Evolutionary conservation across 129 eudicot genomes (phyloP).

Genomic region (Saposhnikovia divaricata): DNA sequence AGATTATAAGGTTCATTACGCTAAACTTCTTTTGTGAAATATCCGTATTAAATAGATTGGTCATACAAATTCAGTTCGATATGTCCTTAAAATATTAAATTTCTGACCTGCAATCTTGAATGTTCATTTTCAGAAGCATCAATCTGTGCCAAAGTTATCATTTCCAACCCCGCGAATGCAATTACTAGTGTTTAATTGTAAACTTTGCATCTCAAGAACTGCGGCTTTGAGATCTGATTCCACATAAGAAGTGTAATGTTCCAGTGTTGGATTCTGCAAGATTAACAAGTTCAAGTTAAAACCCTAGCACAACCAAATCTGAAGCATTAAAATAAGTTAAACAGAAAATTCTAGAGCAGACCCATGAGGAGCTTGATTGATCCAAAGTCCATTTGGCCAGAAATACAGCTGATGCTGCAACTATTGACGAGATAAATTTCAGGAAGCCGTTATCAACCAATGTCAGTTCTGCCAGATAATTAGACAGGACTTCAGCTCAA

Average conservation of each 20-base stretch:
- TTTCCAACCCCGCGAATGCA: slow-evolving; percentile 31
- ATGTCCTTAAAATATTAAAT: too few species aligned
- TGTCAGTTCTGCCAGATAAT: slow-evolving; percentile 62
- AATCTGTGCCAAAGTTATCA: too few species aligned
- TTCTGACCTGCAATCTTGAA: too few species aligned
- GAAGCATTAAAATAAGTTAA: background rate
- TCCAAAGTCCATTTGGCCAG: slow-evolving; percentile 70
- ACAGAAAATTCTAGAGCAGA: slow-evolving; percentile 7
- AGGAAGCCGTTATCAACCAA: slow-evolving; percentile 32
- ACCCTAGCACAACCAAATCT: background rate
- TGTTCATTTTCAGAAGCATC: too few species aligned
- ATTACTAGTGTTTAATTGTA: slow-evolving; percentile 16
- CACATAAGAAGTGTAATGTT: slow-evolving; percentile 52
- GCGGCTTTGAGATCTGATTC: slow-evolving; percentile 38
- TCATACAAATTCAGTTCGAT: too few species aligned
- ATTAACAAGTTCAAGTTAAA: slow-evolving; percentile 10
- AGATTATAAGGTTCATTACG: too few species aligned
- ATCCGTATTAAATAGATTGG: too few species aligned
- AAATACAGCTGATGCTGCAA: slow-evolving; percentile 78
- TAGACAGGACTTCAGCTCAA: slow-evolving; percentile 65
- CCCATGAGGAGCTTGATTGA: slow-evolving; percentile 71
- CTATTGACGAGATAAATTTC: slow-evolving; percentile 33
- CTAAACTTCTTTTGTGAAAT: too few species aligned
- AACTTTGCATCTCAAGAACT: slow-evolving; percentile 42
- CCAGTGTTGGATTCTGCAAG: slow-evolving; percentile 55